A percentile compares a stretch with the other conserved stretches of the same genome.
Evolutionary conservation across 768 basidiomycete genomes (phyloP).

Genomic region (Gloeostereum incarnatum): DNA sequence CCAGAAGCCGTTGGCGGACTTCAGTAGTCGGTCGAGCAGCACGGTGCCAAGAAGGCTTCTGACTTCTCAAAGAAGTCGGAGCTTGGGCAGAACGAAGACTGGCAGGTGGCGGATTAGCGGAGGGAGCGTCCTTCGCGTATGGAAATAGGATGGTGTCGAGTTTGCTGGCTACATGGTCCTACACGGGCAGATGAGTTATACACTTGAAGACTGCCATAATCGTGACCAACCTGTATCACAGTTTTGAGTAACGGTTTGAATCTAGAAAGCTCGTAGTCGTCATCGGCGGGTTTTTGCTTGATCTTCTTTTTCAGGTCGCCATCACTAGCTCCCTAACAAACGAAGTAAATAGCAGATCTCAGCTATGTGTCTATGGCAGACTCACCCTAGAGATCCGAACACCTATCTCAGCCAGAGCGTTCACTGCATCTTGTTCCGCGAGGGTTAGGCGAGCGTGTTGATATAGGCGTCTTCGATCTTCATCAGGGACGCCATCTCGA

Average conservation of each 20-base stretch:
- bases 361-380: no score
- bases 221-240: slow-evolving; percentile 69
- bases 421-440: slow-evolving; percentile 89
- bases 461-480: slow-evolving; percentile 88
- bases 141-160: slow-evolving; percentile 81
- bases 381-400: slow-evolving; percentile 76
- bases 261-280: slow-evolving; percentile 94
- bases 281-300: slow-evolving; percentile 77
- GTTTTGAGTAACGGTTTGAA: slow-evolving; percentile 79
- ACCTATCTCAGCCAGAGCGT: slow-evolving; percentile 77
- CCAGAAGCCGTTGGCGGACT: slow-evolving; percentile 70
- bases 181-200: slow-evolving; percentile 4
- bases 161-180: slow-evolving; percentile 79
- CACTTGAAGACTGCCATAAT: no score
- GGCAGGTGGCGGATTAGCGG: slow-evolving; percentile 32
- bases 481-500: slow-evolving; percentile 97
- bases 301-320: slow-evolving; percentile 74
- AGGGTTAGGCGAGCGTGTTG: slow-evolving; percentile 87
- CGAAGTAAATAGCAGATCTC: no score
- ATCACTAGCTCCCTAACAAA: slow-evolving; percentile 56
- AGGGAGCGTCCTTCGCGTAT: slow-evolving; percentile 77
- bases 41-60: slow-evolving; percentile 85
- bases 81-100: slow-evolving; percentile 43
- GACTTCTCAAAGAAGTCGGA: slow-evolving; percentile 75
- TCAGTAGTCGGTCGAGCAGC: slow-evolving; percentile 43